Conservation (phyloP, 768 basidiomycete genomes). For the Calocera viscosa region DNA sequence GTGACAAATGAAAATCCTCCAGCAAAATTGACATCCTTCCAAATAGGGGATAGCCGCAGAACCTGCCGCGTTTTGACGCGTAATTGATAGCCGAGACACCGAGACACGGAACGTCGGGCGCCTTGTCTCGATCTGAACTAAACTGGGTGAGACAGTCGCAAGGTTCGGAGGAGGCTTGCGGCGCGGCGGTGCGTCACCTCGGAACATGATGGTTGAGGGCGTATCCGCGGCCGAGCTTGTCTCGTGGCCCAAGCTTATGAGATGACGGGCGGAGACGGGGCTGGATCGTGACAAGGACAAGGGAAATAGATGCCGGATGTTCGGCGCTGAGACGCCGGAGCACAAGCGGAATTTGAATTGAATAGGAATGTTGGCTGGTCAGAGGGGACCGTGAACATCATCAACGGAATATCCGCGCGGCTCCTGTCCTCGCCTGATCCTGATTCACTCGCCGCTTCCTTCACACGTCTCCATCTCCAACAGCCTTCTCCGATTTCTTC, state of each 20-base stretch:
- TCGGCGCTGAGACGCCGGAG: not conserved
- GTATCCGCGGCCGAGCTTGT: not conserved
- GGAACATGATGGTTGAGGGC: not conserved
- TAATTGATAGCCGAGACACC: not conserved
- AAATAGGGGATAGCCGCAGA: not conserved
- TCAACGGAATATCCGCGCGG: not conserved
- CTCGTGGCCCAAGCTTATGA: not conserved
- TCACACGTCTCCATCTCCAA: not conserved
- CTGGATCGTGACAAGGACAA: not conserved
- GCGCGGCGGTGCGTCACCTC: not conserved
- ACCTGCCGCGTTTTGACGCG: not conserved
- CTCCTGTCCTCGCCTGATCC: not conserved
- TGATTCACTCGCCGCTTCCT: not conserved
- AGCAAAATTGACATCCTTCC: not conserved
- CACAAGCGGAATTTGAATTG: not conserved
- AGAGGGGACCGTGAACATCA: not conserved
- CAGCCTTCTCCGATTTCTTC: not conserved
- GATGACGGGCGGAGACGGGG: not conserved
- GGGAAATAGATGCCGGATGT: not conserved
- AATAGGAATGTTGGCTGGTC: not conserved
- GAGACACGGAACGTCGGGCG: not conserved
- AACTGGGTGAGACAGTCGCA: not conserved
- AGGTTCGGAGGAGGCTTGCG: constrained; percentile 2
- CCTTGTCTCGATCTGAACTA: not conserved
- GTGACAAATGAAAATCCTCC: not conserved